Evolutionary conservation across 2,329 filamentous ascomycete genomes (phyloP).

Genomic region (Xylaria sp.): DNA sequence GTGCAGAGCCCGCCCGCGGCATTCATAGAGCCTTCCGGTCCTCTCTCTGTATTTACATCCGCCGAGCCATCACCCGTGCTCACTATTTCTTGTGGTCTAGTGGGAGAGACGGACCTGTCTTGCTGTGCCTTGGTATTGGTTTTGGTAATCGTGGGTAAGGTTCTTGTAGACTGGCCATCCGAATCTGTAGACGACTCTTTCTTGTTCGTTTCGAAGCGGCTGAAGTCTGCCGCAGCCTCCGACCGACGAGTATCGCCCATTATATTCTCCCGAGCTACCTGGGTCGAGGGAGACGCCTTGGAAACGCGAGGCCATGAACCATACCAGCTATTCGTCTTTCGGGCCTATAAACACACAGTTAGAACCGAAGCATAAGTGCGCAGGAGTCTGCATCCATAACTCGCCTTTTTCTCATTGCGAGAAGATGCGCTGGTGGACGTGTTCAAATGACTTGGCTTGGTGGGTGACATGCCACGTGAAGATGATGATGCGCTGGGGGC

Average conservation of each 20-base stretch:
- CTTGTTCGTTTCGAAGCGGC: constrained; percentile 56
- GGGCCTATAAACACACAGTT: constrained; percentile 46
- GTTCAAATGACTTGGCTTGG: constrained; percentile 29
- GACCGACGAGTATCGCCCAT: constrained; percentile 60
- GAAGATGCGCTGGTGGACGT: constrained; percentile 24
- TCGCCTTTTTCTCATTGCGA: constrained; percentile 31
- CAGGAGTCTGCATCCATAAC: constrained; percentile 6
- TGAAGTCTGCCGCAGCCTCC: constrained; percentile 54
- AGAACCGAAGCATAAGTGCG: constrained; percentile 19
- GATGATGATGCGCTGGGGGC: constrained; percentile 20
- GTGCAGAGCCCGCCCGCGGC: constrained; percentile 10
- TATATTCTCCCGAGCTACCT: constrained; percentile 66
- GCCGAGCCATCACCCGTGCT: constrained; percentile 9
- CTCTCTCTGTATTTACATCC: not conserved
- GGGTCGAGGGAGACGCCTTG: constrained; percentile 64
- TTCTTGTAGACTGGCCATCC: constrained; percentile 39
- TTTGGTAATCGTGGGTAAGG: constrained; percentile 42
- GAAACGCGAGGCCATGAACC: constrained; percentile 63
- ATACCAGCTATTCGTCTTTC: constrained; percentile 66
- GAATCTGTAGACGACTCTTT: constrained; percentile 42
- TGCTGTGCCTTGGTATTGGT: constrained; percentile 30
- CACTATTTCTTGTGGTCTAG: constrained; percentile 16
- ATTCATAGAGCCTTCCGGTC: not conserved
- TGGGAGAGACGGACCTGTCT: constrained; percentile 39
- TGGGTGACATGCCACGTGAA: constrained; percentile 31